Percentiles rank a stretch among this genome's conserved stretches.
Evolutionary conservation across 176 grass and related monocot genomes (phyloP).

Genomic region (Raddia guianensis): DNA sequence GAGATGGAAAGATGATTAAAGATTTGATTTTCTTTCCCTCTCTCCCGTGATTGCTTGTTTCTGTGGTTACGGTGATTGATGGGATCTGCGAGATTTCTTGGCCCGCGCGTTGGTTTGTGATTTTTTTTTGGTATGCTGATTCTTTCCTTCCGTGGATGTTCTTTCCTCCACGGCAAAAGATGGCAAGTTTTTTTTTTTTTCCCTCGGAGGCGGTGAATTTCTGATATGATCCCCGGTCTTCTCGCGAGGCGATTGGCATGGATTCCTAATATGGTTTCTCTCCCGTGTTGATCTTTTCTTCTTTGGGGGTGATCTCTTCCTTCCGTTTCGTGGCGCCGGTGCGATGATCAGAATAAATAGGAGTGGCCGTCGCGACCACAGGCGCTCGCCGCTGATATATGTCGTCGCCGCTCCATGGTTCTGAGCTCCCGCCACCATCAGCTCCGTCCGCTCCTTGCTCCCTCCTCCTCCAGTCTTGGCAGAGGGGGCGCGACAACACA

Average conservation of each 20-base stretch:
- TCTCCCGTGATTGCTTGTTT: background rate
- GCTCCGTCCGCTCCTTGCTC: conserved; percentile 11
- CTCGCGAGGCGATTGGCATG: background rate
- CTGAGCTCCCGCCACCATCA: conserved; percentile 50
- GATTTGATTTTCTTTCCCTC: background rate
- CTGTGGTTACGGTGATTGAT: background rate
- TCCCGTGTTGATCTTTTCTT: background rate
- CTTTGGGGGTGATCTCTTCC: background rate
- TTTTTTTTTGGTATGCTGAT: conserved; percentile 4
- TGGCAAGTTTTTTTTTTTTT: background rate
- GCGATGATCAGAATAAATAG: conserved; percentile 8
- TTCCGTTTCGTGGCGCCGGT: background rate
- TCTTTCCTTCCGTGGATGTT: background rate
- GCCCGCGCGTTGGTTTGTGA: background rate
- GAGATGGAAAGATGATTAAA: background rate
- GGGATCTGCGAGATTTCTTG: conserved; percentile 26
- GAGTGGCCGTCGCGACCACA: background rate
- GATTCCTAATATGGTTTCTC: background rate
- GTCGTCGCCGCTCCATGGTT: conserved; percentile 66
- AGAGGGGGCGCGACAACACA: conserved; percentile 38
- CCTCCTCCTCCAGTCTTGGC: conserved; percentile 42
- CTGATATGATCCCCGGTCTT: background rate
- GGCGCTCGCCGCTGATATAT: conserved; percentile 44
- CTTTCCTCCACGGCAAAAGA: background rate
- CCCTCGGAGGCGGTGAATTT: background rate